phyloP scores from a whole-genome alignment of 2,329 filamentous ascomycete species.

The Endoconidiophora laricicola region DNA sequence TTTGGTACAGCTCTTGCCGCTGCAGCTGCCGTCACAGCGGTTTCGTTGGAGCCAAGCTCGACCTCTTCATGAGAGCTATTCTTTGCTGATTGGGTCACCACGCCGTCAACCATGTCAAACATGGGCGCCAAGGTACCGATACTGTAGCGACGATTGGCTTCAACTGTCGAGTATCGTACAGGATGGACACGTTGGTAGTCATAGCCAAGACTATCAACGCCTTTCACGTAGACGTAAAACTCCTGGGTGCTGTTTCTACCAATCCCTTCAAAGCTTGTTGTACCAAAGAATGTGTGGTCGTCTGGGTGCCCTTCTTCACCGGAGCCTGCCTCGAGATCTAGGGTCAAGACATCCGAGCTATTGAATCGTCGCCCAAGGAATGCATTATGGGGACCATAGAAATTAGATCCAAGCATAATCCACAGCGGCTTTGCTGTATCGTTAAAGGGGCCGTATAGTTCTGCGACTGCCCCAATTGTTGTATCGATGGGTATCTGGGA shows the following conservation, averaged over 20 bases:
- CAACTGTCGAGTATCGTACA: neutral
- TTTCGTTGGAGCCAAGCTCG: neutral
- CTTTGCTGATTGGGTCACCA: neutral
- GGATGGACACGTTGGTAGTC: constrained; percentile 11
- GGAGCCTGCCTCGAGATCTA: constrained; percentile 5
- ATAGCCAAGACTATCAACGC: constrained; percentile 2
- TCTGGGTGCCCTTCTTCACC: constrained; percentile 6
- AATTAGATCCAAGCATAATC: constrained; percentile 8
- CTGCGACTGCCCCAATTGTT: constrained; percentile 6
- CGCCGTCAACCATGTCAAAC: constrained; percentile 5
- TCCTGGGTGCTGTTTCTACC: neutral
- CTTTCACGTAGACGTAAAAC: constrained; percentile 12
- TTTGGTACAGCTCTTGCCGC: neutral
- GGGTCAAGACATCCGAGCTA: neutral
- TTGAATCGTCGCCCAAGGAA: neutral
- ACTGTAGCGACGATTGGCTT: neutral
- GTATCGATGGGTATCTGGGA: constrained; percentile 3
- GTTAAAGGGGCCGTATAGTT: constrained; percentile 11
- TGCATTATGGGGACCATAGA: constrained; percentile 1
- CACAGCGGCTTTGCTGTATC: constrained; percentile 4
- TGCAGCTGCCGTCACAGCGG: neutral
- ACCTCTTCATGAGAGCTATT: neutral
- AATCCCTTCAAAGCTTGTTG: neutral
- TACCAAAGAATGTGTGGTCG: constrained; percentile 5
- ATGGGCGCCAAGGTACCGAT: constrained; percentile 7